Conservation (phyloP, 192 early-diverging fungal genomes). For the Geosiphon pyriformis region DNA sequence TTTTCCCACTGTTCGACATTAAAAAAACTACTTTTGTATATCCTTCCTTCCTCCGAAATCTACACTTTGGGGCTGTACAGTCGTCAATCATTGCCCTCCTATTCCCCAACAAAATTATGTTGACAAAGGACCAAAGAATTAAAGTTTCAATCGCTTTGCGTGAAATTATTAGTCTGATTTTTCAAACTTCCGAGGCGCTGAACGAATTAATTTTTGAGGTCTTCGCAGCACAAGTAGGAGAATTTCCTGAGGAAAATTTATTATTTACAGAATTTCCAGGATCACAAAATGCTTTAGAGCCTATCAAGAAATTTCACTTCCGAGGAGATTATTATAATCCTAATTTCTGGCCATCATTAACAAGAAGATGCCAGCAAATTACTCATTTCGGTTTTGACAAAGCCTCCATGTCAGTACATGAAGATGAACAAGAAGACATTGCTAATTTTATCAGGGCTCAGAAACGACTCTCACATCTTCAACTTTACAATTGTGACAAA, state of each 20-base stretch:
- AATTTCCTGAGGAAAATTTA: neutral
- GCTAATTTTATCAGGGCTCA: neutral
- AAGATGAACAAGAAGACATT: neutral
- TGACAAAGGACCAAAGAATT: neutral
- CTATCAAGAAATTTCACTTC: neutral
- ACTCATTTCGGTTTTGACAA: neutral
- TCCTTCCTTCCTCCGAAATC: neutral
- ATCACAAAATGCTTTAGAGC: neutral
- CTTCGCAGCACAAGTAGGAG: neutral
- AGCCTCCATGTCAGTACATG: neutral
- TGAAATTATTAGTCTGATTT: neutral
- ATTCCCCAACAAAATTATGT: neutral
- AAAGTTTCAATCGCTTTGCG: neutral
- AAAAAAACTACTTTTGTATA: neutral
- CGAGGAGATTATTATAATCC: neutral
- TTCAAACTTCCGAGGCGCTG: neutral
- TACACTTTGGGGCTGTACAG: neutral
- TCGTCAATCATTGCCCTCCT: neutral
- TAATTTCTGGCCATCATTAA: neutral
- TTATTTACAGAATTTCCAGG: neutral
- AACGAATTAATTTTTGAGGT: neutral
- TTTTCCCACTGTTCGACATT: neutral
- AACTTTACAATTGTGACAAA: neutral
- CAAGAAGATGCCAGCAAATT: neutral
- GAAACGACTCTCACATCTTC: neutral